Evolutionary conservation across 805 yeast species (phyloP).

Genomic region (Vanderwaltozyma verrucispora): DNA sequence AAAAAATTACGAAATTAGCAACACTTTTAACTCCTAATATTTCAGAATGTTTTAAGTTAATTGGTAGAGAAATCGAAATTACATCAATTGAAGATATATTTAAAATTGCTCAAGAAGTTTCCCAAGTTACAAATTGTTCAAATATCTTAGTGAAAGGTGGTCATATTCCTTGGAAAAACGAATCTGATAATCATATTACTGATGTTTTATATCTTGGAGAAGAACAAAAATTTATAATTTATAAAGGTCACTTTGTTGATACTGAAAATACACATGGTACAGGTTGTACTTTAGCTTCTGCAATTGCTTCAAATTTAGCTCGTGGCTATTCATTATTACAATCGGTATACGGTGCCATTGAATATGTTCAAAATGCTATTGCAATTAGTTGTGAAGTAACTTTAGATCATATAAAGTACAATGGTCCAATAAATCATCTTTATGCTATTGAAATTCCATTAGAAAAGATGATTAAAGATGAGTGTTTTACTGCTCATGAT

Average conservation of each 20-base stretch:
- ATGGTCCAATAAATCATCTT: slow-evolving; percentile 72
- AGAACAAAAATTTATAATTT: slow-evolving; percentile 31
- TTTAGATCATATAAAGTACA: slow-evolving; percentile 34
- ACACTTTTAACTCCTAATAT: slow-evolving; percentile 66
- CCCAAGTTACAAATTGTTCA: slow-evolving; percentile 32
- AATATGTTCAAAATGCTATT: slow-evolving; percentile 60
- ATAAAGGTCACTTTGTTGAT: slow-evolving; percentile 35
- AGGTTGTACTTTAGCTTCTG: slow-evolving; percentile 78
- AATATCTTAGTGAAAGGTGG: slow-evolving; percentile 75
- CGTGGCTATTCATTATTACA: slow-evolving; percentile 35
- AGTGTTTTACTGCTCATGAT: slow-evolving; percentile 22
- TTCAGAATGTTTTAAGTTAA: slow-evolving; percentile 45
- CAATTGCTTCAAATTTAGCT: slow-evolving; percentile 70
- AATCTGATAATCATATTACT: slow-evolving; percentile 30
- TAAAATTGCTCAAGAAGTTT: slow-evolving; percentile 31
- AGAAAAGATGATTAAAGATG: slow-evolving; percentile 27
- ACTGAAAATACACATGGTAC: slow-evolving; percentile 73
- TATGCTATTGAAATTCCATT: slow-evolving; percentile 30
- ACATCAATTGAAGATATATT: slow-evolving; percentile 33
- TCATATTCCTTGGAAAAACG: slow-evolving; percentile 42
- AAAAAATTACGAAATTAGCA: slow-evolving; percentile 42
- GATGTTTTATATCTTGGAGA: slow-evolving; percentile 45
- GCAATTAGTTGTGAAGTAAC: slow-evolving; percentile 31
- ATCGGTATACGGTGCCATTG: slow-evolving; percentile 48
- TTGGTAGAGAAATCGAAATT: slow-evolving; percentile 23